Evolutionary conservation across 768 basidiomycete species (phyloP).

Genomic region (Hysterangium stoloniferum): DNA sequence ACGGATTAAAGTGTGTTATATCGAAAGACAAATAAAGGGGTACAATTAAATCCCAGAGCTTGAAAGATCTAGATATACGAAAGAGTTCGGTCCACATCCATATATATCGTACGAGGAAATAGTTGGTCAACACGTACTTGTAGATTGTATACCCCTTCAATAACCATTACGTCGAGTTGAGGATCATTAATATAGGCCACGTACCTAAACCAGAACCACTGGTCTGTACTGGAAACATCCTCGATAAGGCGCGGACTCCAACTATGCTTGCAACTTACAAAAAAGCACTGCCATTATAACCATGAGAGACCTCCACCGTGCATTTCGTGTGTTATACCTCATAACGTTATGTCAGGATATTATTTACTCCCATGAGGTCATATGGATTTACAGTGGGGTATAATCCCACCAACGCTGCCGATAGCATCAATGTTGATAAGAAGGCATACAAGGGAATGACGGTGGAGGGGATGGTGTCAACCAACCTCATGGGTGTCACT

Average conservation of each 20-base stretch:
- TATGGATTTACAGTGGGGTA: neutral
- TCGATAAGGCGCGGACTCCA: neutral
- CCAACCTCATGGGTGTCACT: slow-evolving; percentile 30
- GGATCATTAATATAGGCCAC: neutral
- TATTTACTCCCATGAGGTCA: neutral
- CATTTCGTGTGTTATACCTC: neutral
- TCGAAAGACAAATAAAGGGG: neutral
- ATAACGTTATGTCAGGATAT: neutral
- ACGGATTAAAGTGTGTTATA: neutral
- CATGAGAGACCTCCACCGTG: slow-evolving; percentile 11
- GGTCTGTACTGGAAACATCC: slow-evolving; percentile 18
- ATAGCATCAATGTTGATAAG: slow-evolving; percentile 14
- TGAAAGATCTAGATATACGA: slow-evolving; percentile 23
- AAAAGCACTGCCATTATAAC: slow-evolving; percentile 19
- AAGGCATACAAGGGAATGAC: slow-evolving; percentile 3
- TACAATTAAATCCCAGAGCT: slow-evolving; percentile 16
- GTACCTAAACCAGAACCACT: slow-evolving; percentile 27
- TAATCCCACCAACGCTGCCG: slow-evolving; percentile 15
- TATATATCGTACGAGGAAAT: slow-evolving; percentile 14
- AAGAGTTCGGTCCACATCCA: too few relatives aligned
- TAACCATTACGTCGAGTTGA: neutral
- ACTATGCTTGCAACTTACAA: slow-evolving; percentile 12
- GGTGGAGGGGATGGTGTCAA: too few relatives aligned
- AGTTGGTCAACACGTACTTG: neutral
- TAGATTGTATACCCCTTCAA: slow-evolving; percentile 9